Evolutionary conservation across 2,329 filamentous ascomycete species (phyloP).

Genomic region (Nemania serpens): DNA sequence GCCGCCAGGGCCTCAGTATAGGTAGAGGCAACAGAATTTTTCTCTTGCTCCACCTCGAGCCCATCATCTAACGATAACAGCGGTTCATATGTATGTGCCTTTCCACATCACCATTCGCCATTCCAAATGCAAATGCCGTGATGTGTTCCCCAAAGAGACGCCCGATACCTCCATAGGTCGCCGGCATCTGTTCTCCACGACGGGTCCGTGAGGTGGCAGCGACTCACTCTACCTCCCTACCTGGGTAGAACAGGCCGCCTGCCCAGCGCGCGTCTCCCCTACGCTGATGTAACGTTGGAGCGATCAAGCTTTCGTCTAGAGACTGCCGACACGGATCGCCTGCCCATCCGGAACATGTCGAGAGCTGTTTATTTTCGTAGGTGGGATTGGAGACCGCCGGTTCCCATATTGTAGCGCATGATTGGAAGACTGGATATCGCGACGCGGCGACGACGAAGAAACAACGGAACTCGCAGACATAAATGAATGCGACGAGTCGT

Average conservation of each 20-base stretch:
- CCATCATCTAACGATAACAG: not conserved
- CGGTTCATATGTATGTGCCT: not conserved
- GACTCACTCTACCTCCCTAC: constrained; percentile 1
- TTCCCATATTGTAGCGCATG: constrained; percentile 8
- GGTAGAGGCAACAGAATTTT: not conserved
- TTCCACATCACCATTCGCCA: not conserved
- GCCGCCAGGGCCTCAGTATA: no score
- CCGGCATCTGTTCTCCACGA: constrained; percentile 10
- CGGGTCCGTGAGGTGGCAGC: constrained; percentile 15
- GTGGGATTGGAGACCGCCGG: constrained; percentile 12
- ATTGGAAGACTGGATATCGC: constrained; percentile 19
- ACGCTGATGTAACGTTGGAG: constrained; percentile 22
- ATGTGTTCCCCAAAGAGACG: constrained; percentile 5
- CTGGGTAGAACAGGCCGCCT: constrained; percentile 10
- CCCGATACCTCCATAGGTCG: not conserved
- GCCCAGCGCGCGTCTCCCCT: not conserved
- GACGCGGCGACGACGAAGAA: constrained; percentile 24
- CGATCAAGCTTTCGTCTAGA: constrained; percentile 8
- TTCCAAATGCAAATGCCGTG: constrained; percentile 10
- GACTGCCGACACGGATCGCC: constrained; percentile 1
- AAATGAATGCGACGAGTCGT: constrained; percentile 19
- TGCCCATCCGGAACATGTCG: constrained; percentile 24
- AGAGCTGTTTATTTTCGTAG: constrained; percentile 21
- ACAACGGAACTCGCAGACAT: constrained; percentile 15
- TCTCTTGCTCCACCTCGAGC: not conserved